Evolutionary conservation across 148 eudicot genomes (phyloP), one percentile per base, ranked within the genome.

Genomic region (Amaranthus cruentus): DNA sequence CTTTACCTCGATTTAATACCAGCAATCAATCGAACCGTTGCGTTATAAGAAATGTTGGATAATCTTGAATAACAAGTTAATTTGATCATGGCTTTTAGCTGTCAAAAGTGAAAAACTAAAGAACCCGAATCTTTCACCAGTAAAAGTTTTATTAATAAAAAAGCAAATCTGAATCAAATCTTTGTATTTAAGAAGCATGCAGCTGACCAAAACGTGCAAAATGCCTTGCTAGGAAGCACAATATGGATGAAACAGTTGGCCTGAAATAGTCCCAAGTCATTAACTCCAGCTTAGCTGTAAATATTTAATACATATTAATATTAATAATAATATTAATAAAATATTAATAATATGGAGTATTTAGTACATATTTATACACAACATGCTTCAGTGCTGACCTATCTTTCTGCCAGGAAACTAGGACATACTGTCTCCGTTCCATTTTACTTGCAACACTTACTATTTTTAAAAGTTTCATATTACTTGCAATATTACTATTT

Each of bases 281-380:
- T 28, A 8, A 52, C 42, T 61, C 14, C 28, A 73, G 52, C 69
- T 69, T 64, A 59, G 81, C 81, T 78, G 70, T 69, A 61, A 53
- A n/a, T 12, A 11, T 47, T 52, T 68, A 7, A 69, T 38, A 42
- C 10, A 67, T 47, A 38, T 12, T 59, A 28, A 72, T 43, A 18
- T 68, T 44, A 78, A 28, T 28, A 28, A 28, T 28, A 28, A 28
- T 28, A 28, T 28, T 28, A 28, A 28, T 28, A 28, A 28, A 0
- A 28, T 28, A 28, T 0, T 28, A 28, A 28, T 28, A 28, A 28
- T 28, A 28, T 28, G 38, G 38, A 28, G 38, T 28, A 28, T 28
- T 28, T 28, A 28, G 38, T 28, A 28, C 38, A 28, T 28, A 28
- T 28, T 28, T 28, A 28, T 28, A 28, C 38, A 28, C 38, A 28